Percentiles rank a stretch among this genome's conserved stretches.
These are phyloP conservation scores for Paramarasmius palmivorus DNA, from an alignment of 1,284 basidiomycete species.

Conservation along the genomic window DNA sequence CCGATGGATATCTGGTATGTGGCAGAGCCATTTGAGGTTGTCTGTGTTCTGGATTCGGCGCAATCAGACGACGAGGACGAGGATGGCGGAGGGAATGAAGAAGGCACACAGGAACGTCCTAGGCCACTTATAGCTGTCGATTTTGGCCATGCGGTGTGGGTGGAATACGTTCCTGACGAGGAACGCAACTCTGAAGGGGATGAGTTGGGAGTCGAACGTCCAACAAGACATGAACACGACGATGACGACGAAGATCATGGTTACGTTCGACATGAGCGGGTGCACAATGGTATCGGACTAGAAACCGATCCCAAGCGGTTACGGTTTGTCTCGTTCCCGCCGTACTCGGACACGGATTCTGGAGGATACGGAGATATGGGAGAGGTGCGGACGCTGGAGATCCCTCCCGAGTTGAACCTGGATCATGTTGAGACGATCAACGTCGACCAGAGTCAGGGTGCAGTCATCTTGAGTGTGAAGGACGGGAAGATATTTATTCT, in stretches of 20 bases:
- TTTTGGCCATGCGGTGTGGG: conserved; percentile 76
- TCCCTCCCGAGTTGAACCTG: conserved; percentile 64
- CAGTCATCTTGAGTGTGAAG: conserved; percentile 67
- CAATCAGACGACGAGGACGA: conserved; percentile 40
- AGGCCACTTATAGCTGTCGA: conserved; percentile 75
- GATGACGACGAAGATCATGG: not conserved
- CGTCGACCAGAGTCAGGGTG: conserved; percentile 73
- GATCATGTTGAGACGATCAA: conserved; percentile 71
- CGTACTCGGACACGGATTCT: not conserved
- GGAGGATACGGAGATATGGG: conserved; percentile 25
- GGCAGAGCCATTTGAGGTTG: conserved; percentile 67
- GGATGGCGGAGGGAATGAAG: conserved; percentile 20
- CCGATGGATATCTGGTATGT: conserved; percentile 71
- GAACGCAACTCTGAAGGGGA: conserved; percentile 21
- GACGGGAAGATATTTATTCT: conserved; percentile 72
- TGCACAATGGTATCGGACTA: conserved; percentile 19
- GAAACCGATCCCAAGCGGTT: conserved; percentile 20
- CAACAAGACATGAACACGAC: conserved; percentile 23
- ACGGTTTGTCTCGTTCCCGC: conserved; percentile 8
- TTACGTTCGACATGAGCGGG: conserved; percentile 6
- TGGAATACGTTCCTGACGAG: conserved; percentile 53
- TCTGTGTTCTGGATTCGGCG: conserved; percentile 55
- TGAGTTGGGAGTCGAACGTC: conserved; percentile 19
- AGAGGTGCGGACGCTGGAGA: conserved; percentile 57
- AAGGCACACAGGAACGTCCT: conserved; percentile 41